phyloP scores from a whole-genome alignment of 768 basidiomycete genomes.

The Glaciozyma martinii region DNA sequence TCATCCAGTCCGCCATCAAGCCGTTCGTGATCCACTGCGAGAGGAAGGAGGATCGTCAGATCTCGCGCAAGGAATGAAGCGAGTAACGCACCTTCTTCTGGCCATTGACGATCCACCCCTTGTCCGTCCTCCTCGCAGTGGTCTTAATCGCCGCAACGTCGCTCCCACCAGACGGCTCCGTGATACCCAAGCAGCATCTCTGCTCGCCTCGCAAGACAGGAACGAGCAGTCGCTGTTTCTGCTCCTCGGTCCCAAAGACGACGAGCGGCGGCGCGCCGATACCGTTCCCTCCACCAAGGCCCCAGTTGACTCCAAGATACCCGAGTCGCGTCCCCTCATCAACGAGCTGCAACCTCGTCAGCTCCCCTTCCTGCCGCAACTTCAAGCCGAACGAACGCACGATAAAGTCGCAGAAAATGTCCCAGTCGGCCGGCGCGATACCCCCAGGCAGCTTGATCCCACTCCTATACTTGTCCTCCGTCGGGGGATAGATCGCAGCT shows the following conservation, averaged over 20 bases:
- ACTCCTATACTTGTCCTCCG: background rate
- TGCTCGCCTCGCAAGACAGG: conserved; percentile 22
- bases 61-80: background rate
- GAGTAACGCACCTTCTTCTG: conserved; percentile 18
- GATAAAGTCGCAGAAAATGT: conserved; percentile 1
- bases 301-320: background rate
- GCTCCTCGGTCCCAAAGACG: conserved; percentile 11
- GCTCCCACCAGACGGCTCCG: conserved; percentile 18
- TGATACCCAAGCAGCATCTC: conserved; percentile 31
- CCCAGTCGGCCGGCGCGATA: background rate
- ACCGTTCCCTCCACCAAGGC: background rate
- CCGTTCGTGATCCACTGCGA: conserved; percentile 24
- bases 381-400: background rate
- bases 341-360: background rate
- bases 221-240: conserved; percentile 17
- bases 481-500: background rate
- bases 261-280: conserved; percentile 13
- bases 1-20: conserved; percentile 23
- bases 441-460: background rate
- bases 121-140: conserved; percentile 16
- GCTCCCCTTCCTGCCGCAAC: background rate
- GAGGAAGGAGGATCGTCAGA: background rate
- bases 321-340: background rate
- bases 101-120: conserved; percentile 28
- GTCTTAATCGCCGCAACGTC: conserved; percentile 31